Evolutionary conservation across 192 early-diverging fungal species (phyloP), one percentile per base, ranked within the genome.

Genomic region (Backusella sp.): DNA sequence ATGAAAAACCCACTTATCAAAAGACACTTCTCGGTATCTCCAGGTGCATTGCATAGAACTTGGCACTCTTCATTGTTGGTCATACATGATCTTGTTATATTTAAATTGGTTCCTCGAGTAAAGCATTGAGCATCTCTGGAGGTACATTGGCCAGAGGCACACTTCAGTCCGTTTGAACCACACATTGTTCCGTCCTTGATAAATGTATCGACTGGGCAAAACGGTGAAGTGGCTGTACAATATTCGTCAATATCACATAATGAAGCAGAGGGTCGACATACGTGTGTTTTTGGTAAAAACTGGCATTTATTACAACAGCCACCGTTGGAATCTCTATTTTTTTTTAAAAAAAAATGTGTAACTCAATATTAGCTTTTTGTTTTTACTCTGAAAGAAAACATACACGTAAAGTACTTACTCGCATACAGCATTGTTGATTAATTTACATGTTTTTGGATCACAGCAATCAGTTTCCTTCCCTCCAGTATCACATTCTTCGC

Each of bases 401-500:
- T n/a, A 42, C 3, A 1, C 26, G 12, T 6, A 32, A 6, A 21
- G 4, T n/a, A 80, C 79, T 80, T 78, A 83, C 82, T 87, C 87
- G 82, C 97, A 98, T 6, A 87, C 81, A 6, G 95, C 94, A 14
- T 89, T 90, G 1, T 78, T 15, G 70, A 91, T 94, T 34, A 95
- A 84, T 77, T 89, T 94, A 85, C 97, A 98, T 0, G 94, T 95
- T 1, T 84, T 69, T 6, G 87, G 88, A 78, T 94, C 87, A 77
- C 97, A 98, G 83, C 97, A 98, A n/a, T 90, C 85, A 72, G 94
- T 93, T 70, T 90, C 88, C 37, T 88, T 89, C 6, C 85, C 79
- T 6, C 94, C 95, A 82, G 95, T 95, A 76, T 98, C 97, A 82
- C 97, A 98, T 70, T 98, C 90, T 84, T 98, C 97, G 73, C 91